These are phyloP conservation scores for Babesia gibsoni DNA, from an alignment of 169 alveolate species.

Conservation along the genomic window DNA sequence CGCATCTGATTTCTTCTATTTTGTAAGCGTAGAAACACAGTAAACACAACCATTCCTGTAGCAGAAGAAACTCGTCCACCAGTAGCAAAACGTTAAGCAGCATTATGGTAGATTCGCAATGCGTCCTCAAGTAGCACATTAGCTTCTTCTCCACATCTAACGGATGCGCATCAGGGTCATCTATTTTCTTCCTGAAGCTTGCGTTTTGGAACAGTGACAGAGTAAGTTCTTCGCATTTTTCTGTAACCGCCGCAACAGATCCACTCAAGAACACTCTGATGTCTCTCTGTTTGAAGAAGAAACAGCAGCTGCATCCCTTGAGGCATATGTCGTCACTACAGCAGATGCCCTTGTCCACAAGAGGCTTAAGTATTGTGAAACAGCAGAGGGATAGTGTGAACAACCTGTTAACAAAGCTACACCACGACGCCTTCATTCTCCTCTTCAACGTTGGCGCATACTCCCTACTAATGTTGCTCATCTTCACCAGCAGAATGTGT, in stretches of 20 bases:
- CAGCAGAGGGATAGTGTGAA: not conserved
- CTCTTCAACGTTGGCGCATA: not conserved
- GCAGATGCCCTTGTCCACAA: not conserved
- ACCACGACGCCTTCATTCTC: not conserved
- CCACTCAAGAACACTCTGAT: not conserved
- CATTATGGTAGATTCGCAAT: conserved; percentile 4
- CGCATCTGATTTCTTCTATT: too few species aligned
- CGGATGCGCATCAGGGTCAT: not conserved
- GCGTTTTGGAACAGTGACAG: not conserved
- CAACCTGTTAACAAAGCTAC: not conserved
- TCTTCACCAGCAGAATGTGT: not conserved
- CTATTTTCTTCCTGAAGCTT: not conserved
- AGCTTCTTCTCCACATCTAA: not conserved
- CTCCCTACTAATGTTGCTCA: not conserved
- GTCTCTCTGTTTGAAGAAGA: not conserved
- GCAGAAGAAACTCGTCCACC: conserved; percentile 1
- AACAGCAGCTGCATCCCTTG: conserved; percentile 11
- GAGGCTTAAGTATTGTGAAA: not conserved
- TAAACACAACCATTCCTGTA: conserved; percentile 25
- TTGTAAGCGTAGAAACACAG: not conserved
- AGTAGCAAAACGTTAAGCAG: not conserved
- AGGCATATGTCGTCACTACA: not conserved
- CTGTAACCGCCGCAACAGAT: not conserved
- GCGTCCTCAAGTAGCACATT: not conserved
- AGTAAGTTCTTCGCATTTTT: not conserved